Evolutionary conservation across 208 protist species (phyloP).

Genomic region (Giardia duodenalis): DNA sequence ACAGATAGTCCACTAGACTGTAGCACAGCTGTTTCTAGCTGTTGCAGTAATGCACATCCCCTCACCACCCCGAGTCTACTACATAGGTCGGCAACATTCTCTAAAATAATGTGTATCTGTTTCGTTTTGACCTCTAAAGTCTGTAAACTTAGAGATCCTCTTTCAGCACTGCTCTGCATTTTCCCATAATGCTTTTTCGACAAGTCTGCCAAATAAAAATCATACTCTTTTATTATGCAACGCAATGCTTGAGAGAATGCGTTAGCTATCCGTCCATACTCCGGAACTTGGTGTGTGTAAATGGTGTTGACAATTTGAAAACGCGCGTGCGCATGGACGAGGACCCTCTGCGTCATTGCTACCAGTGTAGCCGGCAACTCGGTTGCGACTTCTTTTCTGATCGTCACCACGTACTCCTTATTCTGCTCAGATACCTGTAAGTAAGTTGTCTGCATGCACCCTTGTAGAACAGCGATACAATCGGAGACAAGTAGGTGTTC

Average conservation of each 20-base stretch:
- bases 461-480: neutral
- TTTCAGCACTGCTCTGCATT: neutral
- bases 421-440: neutral
- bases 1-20: neutral
- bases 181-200: neutral
- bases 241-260: neutral
- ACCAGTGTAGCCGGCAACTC: neutral
- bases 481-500: neutral
- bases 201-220: neutral
- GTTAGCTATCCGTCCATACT: neutral
- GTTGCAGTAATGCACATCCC: neutral
- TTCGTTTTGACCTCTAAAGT: neutral
- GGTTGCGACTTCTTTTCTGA: neutral
- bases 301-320: neutral
- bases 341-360: neutral
- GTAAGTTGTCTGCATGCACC: neutral
- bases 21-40: neutral
- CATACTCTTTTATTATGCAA: neutral
- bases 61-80: neutral
- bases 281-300: neutral
- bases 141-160: neutral
- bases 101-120: neutral
- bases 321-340: neutral
- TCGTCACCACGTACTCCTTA: neutral
- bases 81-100: neutral